Conservation (phyloP, 371 early-diverging fungal genomes). For the Lichtheimia ramosa region DNA sequence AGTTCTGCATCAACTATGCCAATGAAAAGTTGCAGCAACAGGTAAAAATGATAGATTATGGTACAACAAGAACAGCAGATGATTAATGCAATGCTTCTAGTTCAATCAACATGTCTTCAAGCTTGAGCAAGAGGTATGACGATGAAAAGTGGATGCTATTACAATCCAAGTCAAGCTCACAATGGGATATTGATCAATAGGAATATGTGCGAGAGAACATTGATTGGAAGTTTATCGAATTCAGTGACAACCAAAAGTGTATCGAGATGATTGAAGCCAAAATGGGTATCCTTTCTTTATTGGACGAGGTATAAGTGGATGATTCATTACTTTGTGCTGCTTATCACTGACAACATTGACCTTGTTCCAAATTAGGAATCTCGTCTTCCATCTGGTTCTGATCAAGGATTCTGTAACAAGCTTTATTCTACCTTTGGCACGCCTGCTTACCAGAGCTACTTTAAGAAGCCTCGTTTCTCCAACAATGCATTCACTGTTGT, state of each 20-base stretch:
- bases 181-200: constrained; percentile 6
- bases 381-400: constrained; percentile 90
- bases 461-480: constrained; percentile 91
- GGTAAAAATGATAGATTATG: too few species aligned
- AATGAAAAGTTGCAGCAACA: constrained; percentile 98
- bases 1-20: constrained; percentile 99
- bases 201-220: constrained; percentile 94
- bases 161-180: neutral
- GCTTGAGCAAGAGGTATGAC: constrained; percentile 83
- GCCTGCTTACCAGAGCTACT: constrained; percentile 72
- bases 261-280: constrained; percentile 98
- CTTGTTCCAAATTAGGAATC: constrained; percentile 59
- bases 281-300: constrained; percentile 91
- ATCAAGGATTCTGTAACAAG: constrained; percentile 81
- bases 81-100: constrained; percentile 23
- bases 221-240: constrained; percentile 90
- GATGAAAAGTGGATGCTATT: neutral
- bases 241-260: constrained; percentile 99
- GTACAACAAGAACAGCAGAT: too few species aligned
- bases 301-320: constrained; percentile 84
- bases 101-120: constrained; percentile 80
- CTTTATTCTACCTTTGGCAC: constrained; percentile 79
- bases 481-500: constrained; percentile 79
- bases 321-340: neutral
- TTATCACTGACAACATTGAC: neutral